Evolutionary conservation across 768 basidiomycete genomes (phyloP).

Genomic region (Lentinus tigrinus): DNA sequence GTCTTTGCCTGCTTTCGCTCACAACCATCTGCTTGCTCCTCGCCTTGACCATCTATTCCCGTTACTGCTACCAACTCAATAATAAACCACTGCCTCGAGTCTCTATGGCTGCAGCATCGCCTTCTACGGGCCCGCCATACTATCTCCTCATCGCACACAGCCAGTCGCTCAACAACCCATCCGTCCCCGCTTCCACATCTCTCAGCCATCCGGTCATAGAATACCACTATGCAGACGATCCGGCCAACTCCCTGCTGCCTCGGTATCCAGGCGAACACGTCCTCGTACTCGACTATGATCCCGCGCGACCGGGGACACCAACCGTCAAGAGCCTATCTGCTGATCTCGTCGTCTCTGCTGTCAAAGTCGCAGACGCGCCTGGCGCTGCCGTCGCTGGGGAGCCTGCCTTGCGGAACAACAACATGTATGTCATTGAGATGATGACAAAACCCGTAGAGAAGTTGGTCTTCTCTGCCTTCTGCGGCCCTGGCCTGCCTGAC

Average conservation of each 20-base stretch:
- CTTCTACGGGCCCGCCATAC: constrained; percentile 45
- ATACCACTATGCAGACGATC: constrained; percentile 81
- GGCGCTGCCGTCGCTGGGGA: constrained; percentile 59
- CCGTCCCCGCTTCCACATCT: constrained; percentile 28
- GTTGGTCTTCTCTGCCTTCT: constrained; percentile 30
- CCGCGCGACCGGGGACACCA: constrained; percentile 36
- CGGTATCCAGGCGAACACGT: constrained; percentile 65
- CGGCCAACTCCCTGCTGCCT: constrained; percentile 63
- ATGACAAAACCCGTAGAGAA: constrained; percentile 49
- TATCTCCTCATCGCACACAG: constrained; percentile 70
- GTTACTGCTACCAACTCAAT: neutral
- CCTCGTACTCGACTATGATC: constrained; percentile 69
- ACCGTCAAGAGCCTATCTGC: constrained; percentile 51
- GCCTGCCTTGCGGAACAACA: constrained; percentile 44
- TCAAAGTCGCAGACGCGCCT: constrained; percentile 72
- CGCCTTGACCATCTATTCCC: neutral
- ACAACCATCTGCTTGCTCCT: neutral
- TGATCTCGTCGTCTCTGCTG: constrained; percentile 49
- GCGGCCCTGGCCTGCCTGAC: neutral
- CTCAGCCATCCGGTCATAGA: constrained; percentile 72
- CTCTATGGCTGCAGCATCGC: constrained; percentile 2
- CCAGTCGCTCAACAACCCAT: constrained; percentile 39
- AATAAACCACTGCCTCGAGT: neutral
- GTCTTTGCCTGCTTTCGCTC: neutral
- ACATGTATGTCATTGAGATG: constrained; percentile 78